These are phyloP conservation scores for Arachnopeziza araneosa DNA, from an alignment of 2,329 filamentous ascomycete genomes.

Conservation along the genomic window DNA sequence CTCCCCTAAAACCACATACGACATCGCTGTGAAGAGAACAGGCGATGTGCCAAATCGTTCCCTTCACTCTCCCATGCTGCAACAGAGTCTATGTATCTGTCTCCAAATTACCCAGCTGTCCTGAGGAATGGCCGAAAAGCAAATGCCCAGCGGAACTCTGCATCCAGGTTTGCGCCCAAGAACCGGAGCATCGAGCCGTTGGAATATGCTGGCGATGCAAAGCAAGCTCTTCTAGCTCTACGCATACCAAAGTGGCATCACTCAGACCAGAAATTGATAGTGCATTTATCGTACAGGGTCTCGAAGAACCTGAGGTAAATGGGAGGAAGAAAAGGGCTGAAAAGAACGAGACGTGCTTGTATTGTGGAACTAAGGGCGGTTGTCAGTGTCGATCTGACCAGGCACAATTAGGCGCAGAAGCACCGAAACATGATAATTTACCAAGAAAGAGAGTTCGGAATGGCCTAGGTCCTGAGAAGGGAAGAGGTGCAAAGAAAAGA, in stretches of 20 bases:
- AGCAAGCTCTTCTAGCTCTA: constrained; percentile 3
- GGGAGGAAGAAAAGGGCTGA: constrained; percentile 14
- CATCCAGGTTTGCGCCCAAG: constrained; percentile 5
- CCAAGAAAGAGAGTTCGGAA: not conserved
- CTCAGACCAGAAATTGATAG: constrained; percentile 22
- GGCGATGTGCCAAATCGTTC: constrained; percentile 23
- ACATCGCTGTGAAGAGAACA: too few relatives aligned
- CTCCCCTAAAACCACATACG: not conserved
- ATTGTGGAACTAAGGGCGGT: constrained; percentile 9
- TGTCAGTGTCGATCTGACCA: not conserved
- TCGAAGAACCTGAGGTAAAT: constrained; percentile 12
- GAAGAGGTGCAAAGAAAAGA: not conserved
- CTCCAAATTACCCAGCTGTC: constrained; percentile 17
- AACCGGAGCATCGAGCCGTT: not conserved
- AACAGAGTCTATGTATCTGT: constrained; percentile 21
- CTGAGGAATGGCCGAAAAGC: constrained; percentile 20
- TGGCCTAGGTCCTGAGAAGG: not conserved
- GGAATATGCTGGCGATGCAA: constrained; percentile 25
- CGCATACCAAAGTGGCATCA: constrained; percentile 10
- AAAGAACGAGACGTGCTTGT: constrained; percentile 18
- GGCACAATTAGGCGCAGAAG: not conserved
- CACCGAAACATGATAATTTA: not conserved
- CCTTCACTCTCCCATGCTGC: constrained; percentile 24
- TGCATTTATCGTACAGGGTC: constrained; percentile 17
- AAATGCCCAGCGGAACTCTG: constrained; percentile 27